These are phyloP conservation scores for Harringtonia aguacate DNA, from an alignment of 2,329 filamentous ascomycete genomes.

Conservation along the genomic window DNA sequence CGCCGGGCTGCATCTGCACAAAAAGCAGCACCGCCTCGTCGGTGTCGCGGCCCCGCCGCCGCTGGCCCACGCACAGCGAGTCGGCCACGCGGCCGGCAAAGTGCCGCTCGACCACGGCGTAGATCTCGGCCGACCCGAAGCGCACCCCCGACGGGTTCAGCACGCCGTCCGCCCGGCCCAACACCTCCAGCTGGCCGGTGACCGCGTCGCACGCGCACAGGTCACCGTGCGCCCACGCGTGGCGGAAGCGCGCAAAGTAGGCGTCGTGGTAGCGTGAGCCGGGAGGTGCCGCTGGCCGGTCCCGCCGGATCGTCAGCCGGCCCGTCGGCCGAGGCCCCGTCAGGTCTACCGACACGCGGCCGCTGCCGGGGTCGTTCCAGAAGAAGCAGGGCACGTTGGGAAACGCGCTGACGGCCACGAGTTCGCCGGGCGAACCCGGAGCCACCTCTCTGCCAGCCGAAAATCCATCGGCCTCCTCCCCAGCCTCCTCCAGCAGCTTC, in stretches of 20 bases:
- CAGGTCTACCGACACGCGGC: conserved; percentile 5
- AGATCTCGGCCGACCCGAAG: conserved; percentile 74
- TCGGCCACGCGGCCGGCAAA: conserved; percentile 57
- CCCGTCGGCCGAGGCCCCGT: conserved; percentile 4
- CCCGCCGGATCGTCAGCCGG: conserved; percentile 5
- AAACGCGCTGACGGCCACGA: conserved; percentile 60
- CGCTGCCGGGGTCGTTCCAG: conserved; percentile 39
- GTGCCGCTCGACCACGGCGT: conserved; percentile 56
- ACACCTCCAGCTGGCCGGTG: conserved; percentile 54
- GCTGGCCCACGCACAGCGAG: conserved; percentile 70
- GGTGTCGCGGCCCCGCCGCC: conserved; percentile 40
- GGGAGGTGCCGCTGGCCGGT: conserved; percentile 26
- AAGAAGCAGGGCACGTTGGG: conserved; percentile 65
- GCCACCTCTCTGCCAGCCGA: conserved; percentile 31
- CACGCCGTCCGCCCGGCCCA: conserved; percentile 67
- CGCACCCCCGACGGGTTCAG: conserved; percentile 70
- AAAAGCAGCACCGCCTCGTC: conserved; percentile 48
- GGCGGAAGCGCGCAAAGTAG: conserved; percentile 51
- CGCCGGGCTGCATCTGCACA: conserved; percentile 44
- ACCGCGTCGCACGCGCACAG: conserved; percentile 61
- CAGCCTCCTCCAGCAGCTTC: conserved; percentile 43
- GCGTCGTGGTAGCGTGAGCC: conserved; percentile 47
- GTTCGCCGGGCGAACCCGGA: conserved; percentile 59
- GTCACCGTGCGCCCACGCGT: conserved; percentile 76
- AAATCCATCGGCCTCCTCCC: conserved; percentile 30